A percentile compares a stretch with the other conserved stretches of the same genome.
phyloP scores from a whole-genome alignment of 805 yeast genomes.

The Wickerhamiella domercqiae region DNA sequence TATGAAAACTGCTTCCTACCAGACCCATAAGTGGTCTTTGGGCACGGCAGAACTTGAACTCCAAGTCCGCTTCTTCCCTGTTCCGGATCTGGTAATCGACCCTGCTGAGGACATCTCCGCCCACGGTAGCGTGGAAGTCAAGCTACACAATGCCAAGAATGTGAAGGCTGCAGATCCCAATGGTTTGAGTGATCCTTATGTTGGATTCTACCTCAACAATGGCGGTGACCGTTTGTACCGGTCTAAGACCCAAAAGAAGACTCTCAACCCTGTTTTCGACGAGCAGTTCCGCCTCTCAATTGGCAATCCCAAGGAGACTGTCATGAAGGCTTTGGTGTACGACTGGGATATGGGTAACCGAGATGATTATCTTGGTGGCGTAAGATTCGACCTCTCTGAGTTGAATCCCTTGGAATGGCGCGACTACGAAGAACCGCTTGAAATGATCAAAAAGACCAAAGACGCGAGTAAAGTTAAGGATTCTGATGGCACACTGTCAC shows the following conservation, averaged over 20 bases:
- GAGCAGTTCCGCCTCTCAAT: conserved; percentile 33
- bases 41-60: conserved; percentile 11
- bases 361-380: conserved; percentile 69
- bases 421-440: conserved; percentile 35
- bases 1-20: conserved; percentile 13
- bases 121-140: conserved; percentile 53
- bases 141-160: conserved; percentile 46
- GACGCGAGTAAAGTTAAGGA: conserved; percentile 32
- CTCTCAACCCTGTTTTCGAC: conserved; percentile 82
- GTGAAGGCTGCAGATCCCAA: conserved; percentile 77
- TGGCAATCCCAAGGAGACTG: conserved; percentile 7
- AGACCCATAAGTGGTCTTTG: conserved; percentile 13
- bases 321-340: conserved; percentile 33
- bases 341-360: conserved; percentile 94
- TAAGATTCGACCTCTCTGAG: conserved; percentile 36
- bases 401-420: conserved; percentile 43
- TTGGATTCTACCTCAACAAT: conserved; percentile 52
- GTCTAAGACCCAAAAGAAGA: conserved; percentile 70
- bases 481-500: conserved; percentile 45
- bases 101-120: conserved; percentile 60
- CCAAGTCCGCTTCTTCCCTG: conserved; percentile 57
- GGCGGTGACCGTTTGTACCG: conserved; percentile 41
- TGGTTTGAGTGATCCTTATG: conserved; percentile 90
- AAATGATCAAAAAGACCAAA: conserved; percentile 25
- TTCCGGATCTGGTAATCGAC: conserved; percentile 42